A percentile compares a stretch with the other conserved stretches of the same genome.
Evolutionary conservation across 1,284 basidiomycete genomes (phyloP).

Genomic region (Malassezia arunalokei): DNA sequence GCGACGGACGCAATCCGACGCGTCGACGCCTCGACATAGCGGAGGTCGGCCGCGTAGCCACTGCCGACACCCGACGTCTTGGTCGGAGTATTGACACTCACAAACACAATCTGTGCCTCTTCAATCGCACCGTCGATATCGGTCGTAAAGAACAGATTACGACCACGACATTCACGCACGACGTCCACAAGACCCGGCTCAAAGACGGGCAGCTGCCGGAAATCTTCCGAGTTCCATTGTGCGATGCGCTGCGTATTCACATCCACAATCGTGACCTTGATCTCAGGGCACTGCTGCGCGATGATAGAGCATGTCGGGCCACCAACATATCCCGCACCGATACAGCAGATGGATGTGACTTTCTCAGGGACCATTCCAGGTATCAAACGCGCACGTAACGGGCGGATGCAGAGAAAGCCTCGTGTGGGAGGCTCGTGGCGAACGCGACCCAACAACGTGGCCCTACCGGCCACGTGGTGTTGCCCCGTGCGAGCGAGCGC

Average conservation of each 20-base stretch:
- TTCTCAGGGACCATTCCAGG: slow-evolving; percentile 9
- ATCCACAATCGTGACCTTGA: slow-evolving; percentile 92
- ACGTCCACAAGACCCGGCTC: slow-evolving; percentile 94
- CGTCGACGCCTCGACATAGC: slow-evolving; percentile 65
- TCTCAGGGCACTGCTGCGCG: slow-evolving; percentile 84
- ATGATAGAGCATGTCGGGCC: slow-evolving; percentile 75
- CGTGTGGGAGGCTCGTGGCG: too few relatives aligned
- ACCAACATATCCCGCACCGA: slow-evolving; percentile 89
- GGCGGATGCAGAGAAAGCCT: too few relatives aligned
- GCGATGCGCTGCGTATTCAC: slow-evolving; percentile 86
- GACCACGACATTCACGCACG: slow-evolving; percentile 71
- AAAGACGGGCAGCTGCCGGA: slow-evolving; percentile 64
- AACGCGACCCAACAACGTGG: too few relatives aligned
- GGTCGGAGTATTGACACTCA: slow-evolving; percentile 88
- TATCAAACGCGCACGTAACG: too few relatives aligned
- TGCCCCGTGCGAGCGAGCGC: neutral
- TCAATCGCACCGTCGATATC: slow-evolving; percentile 83
- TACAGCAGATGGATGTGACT: slow-evolving; percentile 46
- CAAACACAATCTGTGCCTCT: slow-evolving; percentile 68
- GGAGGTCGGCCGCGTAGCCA: slow-evolving; percentile 87
- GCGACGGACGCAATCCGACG: slow-evolving; percentile 87
- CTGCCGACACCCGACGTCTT: slow-evolving; percentile 96
- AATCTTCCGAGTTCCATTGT: slow-evolving; percentile 69
- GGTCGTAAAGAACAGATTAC: slow-evolving; percentile 93
- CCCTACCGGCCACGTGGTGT: neutral